Percentiles rank a stretch among this genome's conserved stretches.
phyloP scores from a whole-genome alignment of 1,284 basidiomycete genomes.

The Trichosporon ovoides region DNA sequence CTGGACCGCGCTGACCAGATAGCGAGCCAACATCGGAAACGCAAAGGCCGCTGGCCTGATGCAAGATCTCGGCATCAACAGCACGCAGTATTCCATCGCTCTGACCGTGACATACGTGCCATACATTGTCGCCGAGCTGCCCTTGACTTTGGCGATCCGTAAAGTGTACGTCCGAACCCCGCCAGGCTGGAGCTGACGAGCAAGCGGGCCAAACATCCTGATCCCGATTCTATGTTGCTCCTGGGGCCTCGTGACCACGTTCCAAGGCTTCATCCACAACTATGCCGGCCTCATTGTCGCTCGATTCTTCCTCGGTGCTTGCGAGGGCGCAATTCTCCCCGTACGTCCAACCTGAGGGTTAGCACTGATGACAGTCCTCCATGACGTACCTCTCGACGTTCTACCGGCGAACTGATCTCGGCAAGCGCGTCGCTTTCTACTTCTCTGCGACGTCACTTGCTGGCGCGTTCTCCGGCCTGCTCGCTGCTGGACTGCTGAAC shows the following conservation, averaged over 20 bases:
- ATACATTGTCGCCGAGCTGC: constrained; percentile 30
- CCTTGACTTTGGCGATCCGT: constrained; percentile 26
- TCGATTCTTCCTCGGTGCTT: constrained; percentile 60
- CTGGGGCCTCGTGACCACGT: constrained; percentile 58
- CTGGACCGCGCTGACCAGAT: background rate
- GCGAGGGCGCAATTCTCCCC: constrained; percentile 63
- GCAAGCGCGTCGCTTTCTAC: constrained; percentile 55
- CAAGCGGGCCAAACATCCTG: constrained; percentile 30
- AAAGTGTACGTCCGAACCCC: constrained; percentile 17
- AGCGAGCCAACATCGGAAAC: constrained; percentile 53
- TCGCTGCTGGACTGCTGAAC: constrained; percentile 54
- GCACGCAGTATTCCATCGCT: constrained; percentile 30
- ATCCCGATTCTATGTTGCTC: constrained; percentile 56
- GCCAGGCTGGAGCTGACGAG: background rate
- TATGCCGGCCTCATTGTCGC: constrained; percentile 60
- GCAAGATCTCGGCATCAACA: constrained; percentile 38
- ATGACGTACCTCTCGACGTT: constrained; percentile 53
- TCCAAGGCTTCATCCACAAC: constrained; percentile 56
- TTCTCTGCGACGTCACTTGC: constrained; percentile 55
- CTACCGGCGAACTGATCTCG: constrained; percentile 54
- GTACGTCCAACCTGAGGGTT: no score
- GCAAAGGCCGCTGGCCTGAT: constrained; percentile 56
- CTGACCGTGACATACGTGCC: constrained; percentile 32
- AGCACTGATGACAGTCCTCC: constrained; percentile 11
- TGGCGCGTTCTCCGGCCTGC: constrained; percentile 48